phyloP scores from a whole-genome alignment of 768 basidiomycete genomes.

The Sporobolomyces pararoseus region DNA sequence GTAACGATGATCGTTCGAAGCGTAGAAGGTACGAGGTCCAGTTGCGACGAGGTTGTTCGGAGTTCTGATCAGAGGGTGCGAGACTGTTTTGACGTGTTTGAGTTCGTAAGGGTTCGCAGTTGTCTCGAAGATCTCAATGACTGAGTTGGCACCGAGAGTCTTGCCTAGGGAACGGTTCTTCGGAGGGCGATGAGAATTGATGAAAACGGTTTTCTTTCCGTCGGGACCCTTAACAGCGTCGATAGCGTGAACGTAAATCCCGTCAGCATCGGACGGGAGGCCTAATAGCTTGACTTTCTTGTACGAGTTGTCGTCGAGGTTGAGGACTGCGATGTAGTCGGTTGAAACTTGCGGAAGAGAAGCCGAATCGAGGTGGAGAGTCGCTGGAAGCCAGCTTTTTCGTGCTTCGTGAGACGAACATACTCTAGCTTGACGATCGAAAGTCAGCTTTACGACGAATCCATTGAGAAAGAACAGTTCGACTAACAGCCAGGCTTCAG shows the following conservation, averaged over 20 bases:
- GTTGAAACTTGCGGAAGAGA: neutral
- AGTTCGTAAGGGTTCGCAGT: slow-evolving; percentile 53
- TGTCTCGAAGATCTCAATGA: slow-evolving; percentile 66
- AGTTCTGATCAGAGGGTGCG: slow-evolving; percentile 58
- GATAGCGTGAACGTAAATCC: slow-evolving; percentile 60
- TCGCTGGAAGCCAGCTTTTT: slow-evolving; percentile 17
- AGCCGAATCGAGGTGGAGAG: slow-evolving; percentile 16
- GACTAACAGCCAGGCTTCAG: slow-evolving; percentile 24
- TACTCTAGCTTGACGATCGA: neutral
- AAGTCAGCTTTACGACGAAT: neutral
- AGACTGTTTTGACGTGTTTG: slow-evolving; percentile 60
- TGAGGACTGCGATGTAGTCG: slow-evolving; percentile 26
- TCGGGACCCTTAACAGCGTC: slow-evolving; percentile 61
- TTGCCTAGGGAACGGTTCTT: slow-evolving; percentile 49
- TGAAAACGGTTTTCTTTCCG: slow-evolving; percentile 59
- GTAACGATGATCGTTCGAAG: slow-evolving; percentile 64
- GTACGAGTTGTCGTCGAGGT: slow-evolving; percentile 9
- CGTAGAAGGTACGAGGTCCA: slow-evolving; percentile 64
- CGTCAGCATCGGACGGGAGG: slow-evolving; percentile 22
- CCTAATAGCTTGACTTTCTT: slow-evolving; percentile 16
- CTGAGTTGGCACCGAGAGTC: slow-evolving; percentile 65
- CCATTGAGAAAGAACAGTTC: neutral
- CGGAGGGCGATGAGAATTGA: slow-evolving; percentile 68
- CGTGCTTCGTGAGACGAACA: slow-evolving; percentile 13
- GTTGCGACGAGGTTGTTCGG: slow-evolving; percentile 73